Evolutionary conservation across 2,329 filamentous ascomycete genomes (phyloP), one percentile per base, ranked within the genome.

Genomic region (Chaetomiaceae sp.): DNA sequence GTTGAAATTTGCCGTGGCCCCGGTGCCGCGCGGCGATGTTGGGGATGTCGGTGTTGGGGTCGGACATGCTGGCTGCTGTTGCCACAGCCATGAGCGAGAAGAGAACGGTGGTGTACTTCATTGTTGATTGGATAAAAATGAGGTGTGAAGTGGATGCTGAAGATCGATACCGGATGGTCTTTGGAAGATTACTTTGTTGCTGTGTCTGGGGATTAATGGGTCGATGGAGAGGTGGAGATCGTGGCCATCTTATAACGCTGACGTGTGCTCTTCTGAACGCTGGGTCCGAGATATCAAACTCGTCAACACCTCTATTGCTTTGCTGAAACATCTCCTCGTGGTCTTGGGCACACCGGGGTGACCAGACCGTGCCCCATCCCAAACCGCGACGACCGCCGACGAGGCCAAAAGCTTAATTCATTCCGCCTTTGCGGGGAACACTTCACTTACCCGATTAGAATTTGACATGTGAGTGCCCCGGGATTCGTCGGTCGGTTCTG

Each of bases 101-200:
- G 21, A 47, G n/a, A 23, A 20, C 33, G 16, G 34, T 30, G 21
- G 33, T 38, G 44, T 37, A 37, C 33, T 47, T 47, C 44, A 47
- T 47, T 27, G n/a, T n/a, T n/a, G n/a, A n/a, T n/a, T n/a, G n/a
- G n/a, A n/a, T n/a, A n/a, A n/a, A n/a, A n/a, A n/a, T n/a, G n/a
- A n/a, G n/a, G n/a, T n/a, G n/a, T n/a, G n/a, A n/a, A n/a, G n/a
- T 37, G 27, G n/a, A 13, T 20, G 21, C n/a, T 33, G 5, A 4
- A 11, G 3, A 9, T 14, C 5, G 3, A 21, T 4, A 8, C 18
- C 4, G 21, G 11, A 6, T 14, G 13, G 13, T 11, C 33, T 30
- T n/a, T 20, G 25, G 7, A 6, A 25, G 20, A 23, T 13, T 20
- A 3, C 7, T 30, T 9, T 1, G 27, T 30, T 20, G 43, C n/a